These are phyloP conservation scores for Xenoacremonium recifei DNA, from an alignment of 2,329 filamentous ascomycete species.

Conservation along the genomic window DNA sequence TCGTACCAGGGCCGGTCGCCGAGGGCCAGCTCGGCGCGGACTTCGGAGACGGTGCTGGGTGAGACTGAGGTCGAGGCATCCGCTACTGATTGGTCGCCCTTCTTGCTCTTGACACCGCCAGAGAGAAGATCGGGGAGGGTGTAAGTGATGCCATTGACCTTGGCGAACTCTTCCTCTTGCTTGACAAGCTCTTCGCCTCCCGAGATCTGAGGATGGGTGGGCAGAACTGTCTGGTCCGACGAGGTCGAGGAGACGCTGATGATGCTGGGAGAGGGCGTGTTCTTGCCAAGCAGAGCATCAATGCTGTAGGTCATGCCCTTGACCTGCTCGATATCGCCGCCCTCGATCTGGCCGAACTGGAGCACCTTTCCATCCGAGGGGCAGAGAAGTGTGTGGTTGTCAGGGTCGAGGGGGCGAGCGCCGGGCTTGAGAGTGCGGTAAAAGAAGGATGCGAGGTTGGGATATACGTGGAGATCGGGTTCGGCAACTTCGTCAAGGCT, in stretches of 20 bases:
- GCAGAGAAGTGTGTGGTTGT: conserved; percentile 76
- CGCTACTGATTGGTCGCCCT: conserved; percentile 46
- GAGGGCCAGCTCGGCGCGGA: conserved; percentile 78
- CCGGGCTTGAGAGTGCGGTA: conserved; percentile 93
- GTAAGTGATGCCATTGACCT: conserved; percentile 93
- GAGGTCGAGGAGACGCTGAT: conserved; percentile 31
- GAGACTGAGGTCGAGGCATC: conserved; percentile 70
- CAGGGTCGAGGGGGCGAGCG: conserved; percentile 77
- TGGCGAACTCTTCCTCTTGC: conserved; percentile 88
- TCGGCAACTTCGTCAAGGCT: conserved; percentile 84
- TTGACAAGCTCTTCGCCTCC: conserved; percentile 67
- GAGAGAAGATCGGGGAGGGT: conserved; percentile 85
- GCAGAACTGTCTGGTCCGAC: conserved; percentile 20
- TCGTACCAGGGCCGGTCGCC: conserved; percentile 71
- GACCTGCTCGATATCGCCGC: conserved; percentile 95
- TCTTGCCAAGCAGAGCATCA: conserved; percentile 81
- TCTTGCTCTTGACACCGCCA: conserved; percentile 52
- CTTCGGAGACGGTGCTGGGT: conserved; percentile 74
- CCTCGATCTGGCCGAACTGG: conserved; percentile 87
- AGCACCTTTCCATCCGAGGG: conserved; percentile 89
- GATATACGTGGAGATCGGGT: conserved; percentile 82
- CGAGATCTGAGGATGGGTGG: conserved; percentile 28
- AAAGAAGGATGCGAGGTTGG: conserved; percentile 95
- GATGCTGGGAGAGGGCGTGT: conserved; percentile 55
- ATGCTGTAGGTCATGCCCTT: conserved; percentile 98